These are phyloP conservation scores for Spinellus fusiger DNA, from an alignment of 192 early-diverging fungal species.

Conservation along the genomic window DNA sequence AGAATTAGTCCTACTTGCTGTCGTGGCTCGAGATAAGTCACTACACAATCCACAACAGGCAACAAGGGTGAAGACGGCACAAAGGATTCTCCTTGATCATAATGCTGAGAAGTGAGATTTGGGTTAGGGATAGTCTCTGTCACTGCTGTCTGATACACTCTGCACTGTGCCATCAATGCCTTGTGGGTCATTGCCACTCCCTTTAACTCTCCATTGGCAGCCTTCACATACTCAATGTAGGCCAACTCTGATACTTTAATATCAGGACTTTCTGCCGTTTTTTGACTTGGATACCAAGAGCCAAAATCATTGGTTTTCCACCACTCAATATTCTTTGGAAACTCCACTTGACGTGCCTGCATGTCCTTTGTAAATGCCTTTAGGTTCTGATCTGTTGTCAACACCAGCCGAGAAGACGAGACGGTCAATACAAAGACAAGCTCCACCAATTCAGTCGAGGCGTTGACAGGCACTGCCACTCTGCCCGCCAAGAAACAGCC, in stretches of 20 bases:
- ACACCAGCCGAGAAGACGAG: constrained; percentile 57
- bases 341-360: constrained; percentile 47
- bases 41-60: constrained; percentile 55
- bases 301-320: constrained; percentile 82
- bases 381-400: constrained; percentile 79
- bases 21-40: constrained; percentile 71
- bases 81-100: constrained; percentile 1
- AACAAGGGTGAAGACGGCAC: too few species aligned
- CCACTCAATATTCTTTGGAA: constrained; percentile 68
- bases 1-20: constrained; percentile 75
- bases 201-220: constrained; percentile 77
- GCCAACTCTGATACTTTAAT: constrained; percentile 60
- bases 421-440: constrained; percentile 67
- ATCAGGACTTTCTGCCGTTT: constrained; percentile 36
- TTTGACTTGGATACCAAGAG: constrained; percentile 50
- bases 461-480: constrained; percentile 80
- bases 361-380: constrained; percentile 72
- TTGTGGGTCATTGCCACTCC: constrained; percentile 75
- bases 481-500: constrained; percentile 80
- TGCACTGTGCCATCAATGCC: constrained; percentile 69
- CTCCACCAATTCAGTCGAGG: constrained; percentile 75
- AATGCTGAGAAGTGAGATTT: neutral
- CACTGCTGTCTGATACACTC: constrained; percentile 16
- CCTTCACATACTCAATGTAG: constrained; percentile 83
- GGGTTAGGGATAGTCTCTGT: constrained; percentile 5